A percentile compares a stretch with the other conserved stretches of the same genome.
Evolutionary conservation across 129 eudicot genomes (phyloP).

Genomic region (Cynara cardunculus): DNA sequence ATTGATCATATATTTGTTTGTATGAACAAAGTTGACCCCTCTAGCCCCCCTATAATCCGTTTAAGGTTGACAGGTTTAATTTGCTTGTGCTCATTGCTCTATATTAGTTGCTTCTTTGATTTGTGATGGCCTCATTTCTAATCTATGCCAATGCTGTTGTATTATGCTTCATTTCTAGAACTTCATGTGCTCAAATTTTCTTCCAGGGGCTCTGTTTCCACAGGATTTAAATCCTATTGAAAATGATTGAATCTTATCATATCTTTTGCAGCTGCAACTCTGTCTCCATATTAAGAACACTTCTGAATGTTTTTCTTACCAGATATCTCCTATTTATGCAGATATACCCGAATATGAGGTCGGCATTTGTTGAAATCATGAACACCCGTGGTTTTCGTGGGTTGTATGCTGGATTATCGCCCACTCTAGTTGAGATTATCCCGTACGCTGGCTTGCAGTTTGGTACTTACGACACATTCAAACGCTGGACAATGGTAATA

Average conservation of each 20-base stretch:
- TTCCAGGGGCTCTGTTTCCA: not conserved
- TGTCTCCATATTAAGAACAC: not conserved
- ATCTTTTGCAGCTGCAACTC: not conserved
- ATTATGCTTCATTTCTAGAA: not conserved
- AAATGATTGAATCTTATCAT: not conserved
- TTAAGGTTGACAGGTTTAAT: no score
- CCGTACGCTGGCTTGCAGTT: conserved; percentile 98
- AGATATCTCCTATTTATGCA: conserved; percentile 17
- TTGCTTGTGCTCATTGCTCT: no score
- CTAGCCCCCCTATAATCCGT: no score
- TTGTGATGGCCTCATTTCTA: no score
- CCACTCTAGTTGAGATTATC: conserved; percentile 82
- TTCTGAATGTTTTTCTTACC: not conserved
- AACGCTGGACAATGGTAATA: conserved; percentile 88
- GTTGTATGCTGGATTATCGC: conserved; percentile 81
- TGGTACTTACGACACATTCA: conserved; percentile 91
- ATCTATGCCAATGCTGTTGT: no score
- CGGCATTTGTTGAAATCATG: conserved; percentile 67
- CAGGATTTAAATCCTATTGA: not conserved
- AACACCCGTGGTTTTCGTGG: conserved; percentile 77
- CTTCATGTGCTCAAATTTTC: not conserved
- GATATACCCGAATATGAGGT: conserved; percentile 93
- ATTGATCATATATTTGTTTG: no score
- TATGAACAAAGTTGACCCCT: no score
- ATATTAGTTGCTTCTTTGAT: no score